Evolutionary conservation across 148 eudicot genomes (phyloP), one percentile per base, ranked within the genome.

Genomic region (Rheum nobile): DNA sequence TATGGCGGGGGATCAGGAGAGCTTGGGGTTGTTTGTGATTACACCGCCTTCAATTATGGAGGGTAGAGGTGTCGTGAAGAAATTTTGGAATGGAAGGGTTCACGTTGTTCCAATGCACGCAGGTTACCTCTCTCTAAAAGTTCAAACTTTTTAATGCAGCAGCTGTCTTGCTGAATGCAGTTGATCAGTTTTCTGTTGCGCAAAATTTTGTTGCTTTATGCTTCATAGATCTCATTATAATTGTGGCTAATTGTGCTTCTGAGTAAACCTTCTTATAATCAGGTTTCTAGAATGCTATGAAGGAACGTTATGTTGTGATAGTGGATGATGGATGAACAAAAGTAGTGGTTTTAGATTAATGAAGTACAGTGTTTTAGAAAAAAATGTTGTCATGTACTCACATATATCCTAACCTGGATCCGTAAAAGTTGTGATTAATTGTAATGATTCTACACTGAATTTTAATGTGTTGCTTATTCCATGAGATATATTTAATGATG

Each of bases 41-140:
- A 77, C 83, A 1, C 91, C 97, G 21, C 97, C 98, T 10, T 63
- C 79, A 39, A 83, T 94, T 72, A 74, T 82, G 85, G 86, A 87
- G 63, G 92, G 90, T 2, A 76, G 79, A 16, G 97, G 97, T 21
- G 87, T 91, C 13, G 77, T 83, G 24, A 94, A 89, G 85, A 79
- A 75, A 73, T 85, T 89, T 71, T 87, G 96, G 76, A 77, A 79
- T 72, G 77, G 73, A 11, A 78, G 87, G 67, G 85, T 82, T 44
- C 96, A 85, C 83, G 85, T 87, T 46, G 84, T 94, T 73, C 98
- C 98, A 39, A 78, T 84, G 76, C 98, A 94, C 78, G 89, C 97
- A 83, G 98, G 98, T 87, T 44, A 16, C 22, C n/a, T 24, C 31
- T 57, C 70, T 38, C 17, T 59, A 1, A 13, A 59, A 11, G 0